Evolutionary conservation across 352 stramenopile genomes (phyloP).

Genomic region (Phytopythium litorale): DNA sequence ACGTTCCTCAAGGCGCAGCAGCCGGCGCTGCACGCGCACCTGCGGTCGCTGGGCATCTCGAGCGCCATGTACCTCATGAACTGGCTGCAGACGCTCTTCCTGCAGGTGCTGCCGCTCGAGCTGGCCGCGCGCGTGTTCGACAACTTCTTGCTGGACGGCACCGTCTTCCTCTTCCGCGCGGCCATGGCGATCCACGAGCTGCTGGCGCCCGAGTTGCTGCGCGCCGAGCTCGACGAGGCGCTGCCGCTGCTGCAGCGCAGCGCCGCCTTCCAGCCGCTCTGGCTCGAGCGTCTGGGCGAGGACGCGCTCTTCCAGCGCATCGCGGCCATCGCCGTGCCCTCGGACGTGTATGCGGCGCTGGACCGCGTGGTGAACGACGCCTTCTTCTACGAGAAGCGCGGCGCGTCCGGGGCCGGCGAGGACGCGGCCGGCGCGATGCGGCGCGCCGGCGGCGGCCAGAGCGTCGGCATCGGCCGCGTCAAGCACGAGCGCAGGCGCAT

Average conservation of each 20-base stretch:
- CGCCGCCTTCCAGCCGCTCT: slow-evolving; percentile 55
- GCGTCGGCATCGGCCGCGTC: slow-evolving; percentile 61
- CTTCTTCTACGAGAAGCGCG: slow-evolving; percentile 81
- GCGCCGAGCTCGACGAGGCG: slow-evolving; percentile 66
- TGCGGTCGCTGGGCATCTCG: slow-evolving; percentile 52
- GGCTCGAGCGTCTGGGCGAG: slow-evolving; percentile 53
- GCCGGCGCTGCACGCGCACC: slow-evolving; percentile 51
- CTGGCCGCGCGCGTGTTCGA: slow-evolving; percentile 72
- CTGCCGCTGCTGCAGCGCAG: slow-evolving; percentile 75
- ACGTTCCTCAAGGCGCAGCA: slow-evolving; percentile 48
- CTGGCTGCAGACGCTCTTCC: slow-evolving; percentile 85
- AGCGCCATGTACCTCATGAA: slow-evolving; percentile 88
- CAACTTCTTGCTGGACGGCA: slow-evolving; percentile 85
- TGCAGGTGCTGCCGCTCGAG: slow-evolving; percentile 79
- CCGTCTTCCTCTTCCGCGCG: slow-evolving; percentile 77
- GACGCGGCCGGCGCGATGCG: slow-evolving; percentile 16
- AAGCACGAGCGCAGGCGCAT: slow-evolving; percentile 66
- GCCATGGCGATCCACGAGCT: slow-evolving; percentile 82
- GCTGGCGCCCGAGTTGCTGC: slow-evolving; percentile 43
- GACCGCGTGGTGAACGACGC: slow-evolving; percentile 80
- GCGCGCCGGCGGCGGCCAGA: slow-evolving; percentile 48
- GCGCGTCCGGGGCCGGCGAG: neutral
- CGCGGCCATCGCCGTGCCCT: slow-evolving; percentile 53
- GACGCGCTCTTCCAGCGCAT: slow-evolving; percentile 71
- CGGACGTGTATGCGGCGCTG: slow-evolving; percentile 61